Evolutionary conservation across 2,329 filamentous ascomycete species (phyloP).

Genomic region (Leptosphaerulina australis): DNA sequence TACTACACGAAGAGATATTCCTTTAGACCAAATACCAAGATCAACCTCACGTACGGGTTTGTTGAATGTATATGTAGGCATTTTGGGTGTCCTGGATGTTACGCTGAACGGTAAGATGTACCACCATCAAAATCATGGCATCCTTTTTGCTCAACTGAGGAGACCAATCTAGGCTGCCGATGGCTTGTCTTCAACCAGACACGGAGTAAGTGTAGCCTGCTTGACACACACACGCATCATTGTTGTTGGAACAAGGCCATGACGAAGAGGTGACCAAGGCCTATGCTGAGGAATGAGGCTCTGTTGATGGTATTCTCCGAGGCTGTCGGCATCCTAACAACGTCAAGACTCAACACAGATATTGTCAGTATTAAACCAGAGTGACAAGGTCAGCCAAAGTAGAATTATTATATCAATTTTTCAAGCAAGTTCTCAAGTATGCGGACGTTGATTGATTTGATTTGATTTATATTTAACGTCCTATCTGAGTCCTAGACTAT

Average conservation of each 20-base stretch:
- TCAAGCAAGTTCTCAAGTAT: neutral
- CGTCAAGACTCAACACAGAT: neutral
- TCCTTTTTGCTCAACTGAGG: neutral
- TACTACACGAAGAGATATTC: too few relatives aligned
- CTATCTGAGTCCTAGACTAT: too few relatives aligned
- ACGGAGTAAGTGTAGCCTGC: neutral
- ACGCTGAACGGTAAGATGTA: neutral
- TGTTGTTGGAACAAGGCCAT: neutral
- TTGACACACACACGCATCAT: neutral
- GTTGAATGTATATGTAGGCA: neutral
- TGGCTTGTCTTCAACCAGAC: neutral
- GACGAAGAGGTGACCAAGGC: neutral
- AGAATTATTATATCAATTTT: neutral
- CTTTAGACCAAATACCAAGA: too few relatives aligned
- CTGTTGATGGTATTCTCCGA: neutral
- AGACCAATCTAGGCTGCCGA: neutral
- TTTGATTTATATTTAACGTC: too few relatives aligned
- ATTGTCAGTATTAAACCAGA: neutral
- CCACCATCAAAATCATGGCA: neutral
- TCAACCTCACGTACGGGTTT: neutral
- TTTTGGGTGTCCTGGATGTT: neutral
- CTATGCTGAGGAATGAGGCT: neutral
- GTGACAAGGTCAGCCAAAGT: neutral
- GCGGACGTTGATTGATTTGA: neutral
- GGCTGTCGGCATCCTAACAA: neutral